Conservation (phyloP, 2,329 filamentous ascomycete species). For the Allantophomopsis lycopodina region DNA sequence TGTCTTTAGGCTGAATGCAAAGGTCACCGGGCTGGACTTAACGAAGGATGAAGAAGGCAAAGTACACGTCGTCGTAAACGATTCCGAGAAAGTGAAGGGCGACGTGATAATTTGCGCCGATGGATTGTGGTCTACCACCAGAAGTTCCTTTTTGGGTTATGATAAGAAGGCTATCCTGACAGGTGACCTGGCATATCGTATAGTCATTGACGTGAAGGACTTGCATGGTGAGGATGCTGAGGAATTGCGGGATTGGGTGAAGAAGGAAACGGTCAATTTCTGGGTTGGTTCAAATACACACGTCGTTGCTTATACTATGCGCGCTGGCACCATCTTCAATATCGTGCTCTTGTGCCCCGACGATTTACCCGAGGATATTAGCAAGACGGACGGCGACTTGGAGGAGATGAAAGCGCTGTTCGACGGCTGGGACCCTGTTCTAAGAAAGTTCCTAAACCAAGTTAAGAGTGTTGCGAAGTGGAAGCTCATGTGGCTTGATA, state of each 20-base stretch:
- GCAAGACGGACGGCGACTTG: slow-evolving; percentile 34
- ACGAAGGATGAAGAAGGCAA: slow-evolving; percentile 9
- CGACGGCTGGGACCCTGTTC: slow-evolving; percentile 48
- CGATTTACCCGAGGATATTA: slow-evolving; percentile 38
- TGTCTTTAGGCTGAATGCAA: slow-evolving; percentile 21
- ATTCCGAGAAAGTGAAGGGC: slow-evolving; percentile 21
- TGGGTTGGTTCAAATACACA: slow-evolving; percentile 52
- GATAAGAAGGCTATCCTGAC: slow-evolving; percentile 38
- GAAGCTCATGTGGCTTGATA: slow-evolving; percentile 44
- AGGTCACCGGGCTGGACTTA: slow-evolving; percentile 12
- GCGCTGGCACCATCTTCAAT: slow-evolving; percentile 46
- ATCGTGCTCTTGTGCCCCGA: slow-evolving; percentile 54
- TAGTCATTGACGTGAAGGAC: slow-evolving; percentile 38
- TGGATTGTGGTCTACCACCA: slow-evolving; percentile 46
- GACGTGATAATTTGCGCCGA: slow-evolving; percentile 51
- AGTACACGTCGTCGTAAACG: slow-evolving; percentile 8
- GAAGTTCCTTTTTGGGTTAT: slow-evolving; percentile 30
- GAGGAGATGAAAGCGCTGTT: slow-evolving; percentile 50
- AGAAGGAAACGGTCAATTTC: slow-evolving; percentile 37
- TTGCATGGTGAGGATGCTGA: slow-evolving; percentile 29
- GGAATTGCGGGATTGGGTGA: slow-evolving; percentile 36
- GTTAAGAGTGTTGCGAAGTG: slow-evolving; percentile 53
- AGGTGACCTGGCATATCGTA: slow-evolving; percentile 51
- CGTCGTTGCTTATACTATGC: slow-evolving; percentile 47
- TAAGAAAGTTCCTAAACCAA: slow-evolving; percentile 26